phyloP scores from a whole-genome alignment of 129 eudicot genomes.

The Flaveria bidentis region DNA sequence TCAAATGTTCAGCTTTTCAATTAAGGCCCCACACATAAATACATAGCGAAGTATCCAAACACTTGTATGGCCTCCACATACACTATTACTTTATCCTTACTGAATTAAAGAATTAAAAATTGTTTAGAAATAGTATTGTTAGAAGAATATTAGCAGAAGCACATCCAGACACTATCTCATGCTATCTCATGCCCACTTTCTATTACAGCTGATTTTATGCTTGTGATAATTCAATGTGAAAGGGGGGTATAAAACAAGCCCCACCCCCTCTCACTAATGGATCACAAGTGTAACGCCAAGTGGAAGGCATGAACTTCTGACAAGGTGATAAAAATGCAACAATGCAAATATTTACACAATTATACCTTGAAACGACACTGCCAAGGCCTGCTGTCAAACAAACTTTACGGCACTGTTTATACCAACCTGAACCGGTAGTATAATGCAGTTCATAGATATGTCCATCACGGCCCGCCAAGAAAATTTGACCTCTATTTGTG shows the following conservation, averaged over 20 bases:
- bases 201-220: neutral
- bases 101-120: neutral
- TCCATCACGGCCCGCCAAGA: conserved; percentile 95
- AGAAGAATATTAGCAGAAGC: neutral
- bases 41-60: neutral
- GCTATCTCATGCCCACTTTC: neutral
- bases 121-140: neutral
- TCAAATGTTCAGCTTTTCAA: neutral
- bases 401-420: conserved; percentile 88
- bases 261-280: neutral
- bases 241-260: neutral
- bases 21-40: neutral
- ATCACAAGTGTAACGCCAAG: conserved; percentile 14
- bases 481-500: conserved; percentile 80
- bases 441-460: conserved; percentile 90
- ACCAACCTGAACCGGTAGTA: conserved; percentile 89
- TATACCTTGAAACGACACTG: conserved; percentile 85
- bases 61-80: neutral
- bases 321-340: neutral
- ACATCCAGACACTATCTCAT: neutral
- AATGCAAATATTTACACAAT: conserved; percentile 34
- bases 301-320: neutral
- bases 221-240: neutral
- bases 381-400: conserved; percentile 90
- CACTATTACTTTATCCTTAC: neutral